These are phyloP conservation scores for Volutella citrinella DNA, from an alignment of 2,329 filamentous ascomycete species.

Conservation along the genomic window DNA sequence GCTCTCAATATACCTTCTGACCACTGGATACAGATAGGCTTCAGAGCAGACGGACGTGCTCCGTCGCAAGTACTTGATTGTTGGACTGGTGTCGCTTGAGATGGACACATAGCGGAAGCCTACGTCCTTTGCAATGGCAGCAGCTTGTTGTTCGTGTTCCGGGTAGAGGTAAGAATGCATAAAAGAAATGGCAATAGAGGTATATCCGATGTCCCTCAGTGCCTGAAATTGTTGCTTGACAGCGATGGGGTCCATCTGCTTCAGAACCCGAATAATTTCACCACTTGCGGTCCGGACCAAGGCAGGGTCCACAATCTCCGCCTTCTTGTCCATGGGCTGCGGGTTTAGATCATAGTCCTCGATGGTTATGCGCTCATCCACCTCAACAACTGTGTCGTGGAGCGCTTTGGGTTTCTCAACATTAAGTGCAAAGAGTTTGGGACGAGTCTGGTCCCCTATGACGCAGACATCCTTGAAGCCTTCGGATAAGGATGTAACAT, in stretches of 20 bases:
- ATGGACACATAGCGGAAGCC: too few species aligned
- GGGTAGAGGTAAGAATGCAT: constrained; percentile 67
- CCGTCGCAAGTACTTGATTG: constrained; percentile 40
- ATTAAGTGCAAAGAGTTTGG: constrained; percentile 84
- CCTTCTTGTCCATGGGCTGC: constrained; percentile 18
- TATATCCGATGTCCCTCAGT: constrained; percentile 59
- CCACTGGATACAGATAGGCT: constrained; percentile 40
- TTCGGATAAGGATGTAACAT: too few species aligned
- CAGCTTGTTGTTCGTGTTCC: constrained; percentile 47
- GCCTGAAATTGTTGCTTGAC: constrained; percentile 54
- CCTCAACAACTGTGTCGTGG: constrained; percentile 79
- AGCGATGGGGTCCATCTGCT: constrained; percentile 50
- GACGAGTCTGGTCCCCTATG: constrained; percentile 86
- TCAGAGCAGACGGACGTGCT: constrained; percentile 40
- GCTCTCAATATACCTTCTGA: constrained; percentile 32
- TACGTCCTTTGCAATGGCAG: constrained; percentile 32
- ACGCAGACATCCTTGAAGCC: constrained; percentile 73
- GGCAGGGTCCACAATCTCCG: constrained; percentile 41
- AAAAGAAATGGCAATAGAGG: constrained; percentile 54
- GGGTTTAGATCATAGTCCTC: constrained; percentile 71
- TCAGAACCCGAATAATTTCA: constrained; percentile 64
- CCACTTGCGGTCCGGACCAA: constrained; percentile 65
- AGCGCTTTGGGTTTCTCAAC: constrained; percentile 83
- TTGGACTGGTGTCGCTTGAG: too few species aligned
- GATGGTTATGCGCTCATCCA: constrained; percentile 82